Evolutionary conservation across 108 stramenopile genomes (phyloP).

Genomic region (Cyclotella choctawhatcheeana): DNA sequence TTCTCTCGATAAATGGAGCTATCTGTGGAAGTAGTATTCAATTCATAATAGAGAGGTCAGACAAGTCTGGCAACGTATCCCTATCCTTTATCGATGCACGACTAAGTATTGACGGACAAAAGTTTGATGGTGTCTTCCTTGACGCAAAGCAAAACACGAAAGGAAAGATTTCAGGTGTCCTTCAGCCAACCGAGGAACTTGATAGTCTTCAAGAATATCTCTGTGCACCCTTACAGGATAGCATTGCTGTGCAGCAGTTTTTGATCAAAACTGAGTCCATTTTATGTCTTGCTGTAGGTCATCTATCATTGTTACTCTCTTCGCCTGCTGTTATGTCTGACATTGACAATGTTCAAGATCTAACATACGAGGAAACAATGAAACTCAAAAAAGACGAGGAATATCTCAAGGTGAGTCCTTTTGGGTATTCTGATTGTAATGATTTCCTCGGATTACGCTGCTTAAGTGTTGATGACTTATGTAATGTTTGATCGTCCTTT

Average conservation of each 20-base stretch:
- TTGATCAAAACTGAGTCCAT: slow-evolving; percentile 46
- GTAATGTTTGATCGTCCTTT: too few species aligned
- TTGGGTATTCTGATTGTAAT: too few species aligned
- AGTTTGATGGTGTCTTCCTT: slow-evolving; percentile 76
- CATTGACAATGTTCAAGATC: slow-evolving; percentile 47
- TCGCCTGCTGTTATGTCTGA: slow-evolving; percentile 36
- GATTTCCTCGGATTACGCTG: too few species aligned
- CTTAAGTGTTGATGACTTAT: too few species aligned
- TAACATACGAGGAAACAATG: neutral
- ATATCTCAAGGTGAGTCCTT: too few species aligned
- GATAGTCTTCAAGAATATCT: too few species aligned
- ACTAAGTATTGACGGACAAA: slow-evolving; percentile 67
- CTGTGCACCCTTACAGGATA: too few species aligned
- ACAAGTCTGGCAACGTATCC: neutral
- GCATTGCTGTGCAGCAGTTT: slow-evolving; percentile 3
- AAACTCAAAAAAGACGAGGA: slow-evolving; percentile 9
- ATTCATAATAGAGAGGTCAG: slow-evolving; percentile 76
- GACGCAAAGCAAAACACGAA: slow-evolving; percentile 65
- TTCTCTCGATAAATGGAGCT: slow-evolving; percentile 58
- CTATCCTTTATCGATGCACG: slow-evolving; percentile 66
- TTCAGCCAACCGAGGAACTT: slow-evolving; percentile 2
- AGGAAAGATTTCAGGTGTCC: slow-evolving; percentile 64
- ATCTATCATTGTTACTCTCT: slow-evolving; percentile 59
- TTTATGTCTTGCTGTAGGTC: slow-evolving; percentile 67
- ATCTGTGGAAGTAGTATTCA: slow-evolving; percentile 62